phyloP scores from a whole-genome alignment of 352 stramenopile genomes.

The Globisporangium spiculum region DNA sequence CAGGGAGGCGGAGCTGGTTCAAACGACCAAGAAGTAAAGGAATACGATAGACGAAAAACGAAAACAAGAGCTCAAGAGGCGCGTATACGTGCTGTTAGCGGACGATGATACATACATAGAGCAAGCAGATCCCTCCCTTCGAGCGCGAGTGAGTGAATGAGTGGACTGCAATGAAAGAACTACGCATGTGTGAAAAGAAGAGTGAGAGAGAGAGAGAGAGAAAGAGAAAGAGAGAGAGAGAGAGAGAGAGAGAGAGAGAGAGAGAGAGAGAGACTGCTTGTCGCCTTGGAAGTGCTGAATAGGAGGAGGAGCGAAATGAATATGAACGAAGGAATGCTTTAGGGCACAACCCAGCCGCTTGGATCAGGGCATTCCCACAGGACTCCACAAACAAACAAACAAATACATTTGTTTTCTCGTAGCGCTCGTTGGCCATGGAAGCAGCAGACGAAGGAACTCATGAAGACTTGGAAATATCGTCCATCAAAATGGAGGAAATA shows the following conservation, averaged over 20 bases:
- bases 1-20: conserved; percentile 52
- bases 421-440: neutral
- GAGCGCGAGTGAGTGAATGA: neutral
- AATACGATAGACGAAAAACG: conserved; percentile 5
- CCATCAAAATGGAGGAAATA: neutral
- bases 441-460: neutral
- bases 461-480: neutral
- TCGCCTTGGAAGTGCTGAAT: neutral
- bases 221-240: neutral
- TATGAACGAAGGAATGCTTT: neutral
- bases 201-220: neutral
- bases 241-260: neutral
- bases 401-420: too few relatives aligned
- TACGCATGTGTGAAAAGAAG: neutral
- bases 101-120: conserved; percentile 4
- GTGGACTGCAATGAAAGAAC: neutral
- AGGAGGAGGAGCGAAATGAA: neutral
- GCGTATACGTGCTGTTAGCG: conserved; percentile 24
- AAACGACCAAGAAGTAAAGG: conserved; percentile 29
- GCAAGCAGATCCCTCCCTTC: neutral
- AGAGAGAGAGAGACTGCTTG: neutral
- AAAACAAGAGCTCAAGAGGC: neutral
- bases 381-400: neutral
- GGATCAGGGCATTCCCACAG: neutral
- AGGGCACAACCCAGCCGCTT: neutral